Percentiles rank a stretch among this genome's conserved stretches.
These are phyloP conservation scores for Nephelium lappaceum DNA, from an alignment of 345 rosid genomes.

Conservation along the genomic window DNA sequence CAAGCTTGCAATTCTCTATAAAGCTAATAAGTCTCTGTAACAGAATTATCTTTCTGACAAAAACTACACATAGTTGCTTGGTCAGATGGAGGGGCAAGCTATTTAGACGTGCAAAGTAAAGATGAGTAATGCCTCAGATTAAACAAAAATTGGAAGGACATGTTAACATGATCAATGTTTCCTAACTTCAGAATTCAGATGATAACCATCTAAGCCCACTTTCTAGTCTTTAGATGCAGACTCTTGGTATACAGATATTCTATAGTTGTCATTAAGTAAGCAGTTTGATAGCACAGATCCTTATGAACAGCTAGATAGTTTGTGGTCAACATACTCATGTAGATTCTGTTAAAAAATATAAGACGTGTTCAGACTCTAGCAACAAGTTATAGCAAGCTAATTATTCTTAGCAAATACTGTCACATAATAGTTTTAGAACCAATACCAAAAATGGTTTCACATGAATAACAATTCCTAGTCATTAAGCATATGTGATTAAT, in stretches of 20 bases:
- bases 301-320: background rate
- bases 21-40: background rate
- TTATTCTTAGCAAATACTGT: background rate
- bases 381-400: background rate
- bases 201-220: background rate
- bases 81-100: background rate
- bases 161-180: background rate
- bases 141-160: background rate
- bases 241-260: background rate
- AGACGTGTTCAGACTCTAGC: background rate
- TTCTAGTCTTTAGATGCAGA: too few relatives aligned
- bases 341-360: background rate
- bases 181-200: background rate
- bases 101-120: background rate
- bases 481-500: background rate
- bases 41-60: background rate
- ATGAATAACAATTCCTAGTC: background rate
- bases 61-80: background rate
- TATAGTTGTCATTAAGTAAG: background rate
- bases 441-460: background rate
- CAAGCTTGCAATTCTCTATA: background rate
- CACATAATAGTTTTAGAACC: background rate
- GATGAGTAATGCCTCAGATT: background rate
- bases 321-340: background rate
- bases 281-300: background rate